Conservation (phyloP, 148 eudicot genomes). For the Chenopodium quinoa region DNA sequence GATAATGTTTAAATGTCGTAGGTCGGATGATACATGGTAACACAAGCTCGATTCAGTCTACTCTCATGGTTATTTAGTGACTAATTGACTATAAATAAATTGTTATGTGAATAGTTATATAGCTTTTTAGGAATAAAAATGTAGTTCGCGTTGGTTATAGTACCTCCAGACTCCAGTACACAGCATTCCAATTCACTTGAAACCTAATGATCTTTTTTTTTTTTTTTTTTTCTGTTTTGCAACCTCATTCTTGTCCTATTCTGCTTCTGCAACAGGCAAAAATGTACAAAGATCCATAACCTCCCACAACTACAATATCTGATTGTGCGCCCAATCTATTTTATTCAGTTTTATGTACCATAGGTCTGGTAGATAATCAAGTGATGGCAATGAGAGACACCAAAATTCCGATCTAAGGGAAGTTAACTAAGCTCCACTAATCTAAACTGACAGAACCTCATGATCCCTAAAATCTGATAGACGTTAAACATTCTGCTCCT, state of each 20-base stretch:
- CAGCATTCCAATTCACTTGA: no score
- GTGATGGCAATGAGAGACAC: background rate
- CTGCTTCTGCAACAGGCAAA: background rate
- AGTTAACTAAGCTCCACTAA: background rate
- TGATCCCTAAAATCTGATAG: background rate
- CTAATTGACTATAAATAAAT: background rate
- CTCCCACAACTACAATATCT: background rate
- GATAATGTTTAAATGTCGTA: background rate
- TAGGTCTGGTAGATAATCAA: background rate
- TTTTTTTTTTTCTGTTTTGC: background rate
- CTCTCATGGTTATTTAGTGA: background rate
- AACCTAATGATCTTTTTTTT: background rate
- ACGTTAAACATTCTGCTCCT: background rate
- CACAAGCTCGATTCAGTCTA: background rate
- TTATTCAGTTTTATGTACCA: background rate
- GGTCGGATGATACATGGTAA: background rate
- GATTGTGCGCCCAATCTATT: background rate
- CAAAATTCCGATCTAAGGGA: background rate
- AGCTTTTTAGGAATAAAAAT: background rate
- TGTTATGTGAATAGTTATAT: background rate
- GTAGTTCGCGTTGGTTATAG: background rate
- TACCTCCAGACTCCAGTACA: no score
- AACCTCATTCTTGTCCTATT: background rate
- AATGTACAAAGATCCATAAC: background rate
- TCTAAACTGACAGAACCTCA: background rate